Base-by-base conservation (phyloP, 192 early-diverging fungal species). In the Coemansia sp. region DNA sequence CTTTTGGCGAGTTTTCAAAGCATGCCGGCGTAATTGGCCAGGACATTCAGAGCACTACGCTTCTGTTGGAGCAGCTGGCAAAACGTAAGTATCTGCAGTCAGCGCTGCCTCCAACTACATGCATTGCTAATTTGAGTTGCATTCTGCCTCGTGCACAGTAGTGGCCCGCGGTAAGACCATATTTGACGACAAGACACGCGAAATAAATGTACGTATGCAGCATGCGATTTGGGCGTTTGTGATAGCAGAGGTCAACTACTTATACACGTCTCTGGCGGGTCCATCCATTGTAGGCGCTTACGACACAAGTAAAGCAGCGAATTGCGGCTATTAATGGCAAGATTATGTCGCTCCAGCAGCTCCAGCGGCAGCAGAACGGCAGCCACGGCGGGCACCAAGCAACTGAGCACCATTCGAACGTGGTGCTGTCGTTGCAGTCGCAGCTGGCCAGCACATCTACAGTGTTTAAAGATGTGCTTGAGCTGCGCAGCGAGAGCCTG, bases 111-210 rank as follows among this genome's bases (percentile, higher is more conserved):
- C 32, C 6, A 32, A n/a, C 41, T 43, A 15, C 15, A 15, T 15
- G 41, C 15, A 8, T 29, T 43, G 14, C 15, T 39, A 56, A 61
- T 29, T 43, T 48, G 25, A 12, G 45, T 8, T 43, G 49, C 65
- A 12, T 49, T 73, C 77, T 85, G 23, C 22, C 24, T 59, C 3
- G 3, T 4, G 5, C 7, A 2, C 1, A 22, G 21, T 67, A 76
- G 74, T 99, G 66, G 97, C 97, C n/a, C 94, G 94, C 58, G 83
- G 93, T 55, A 94, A 94, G 75, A 93, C 96, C 2, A 77, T 99
- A 61, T 98, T 99, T 66, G 96, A 99, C 75, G 98, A 99, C 82
- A 89, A 88, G 70, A 94, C 96, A 10, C 85, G 88, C 7, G 96
- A 99, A 66, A 98, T 99, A 63, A 95, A 92, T 62, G 87, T 89